Conservation (phyloP, 73 alveolate genomes). For the Symbiodinium natans region DNA sequence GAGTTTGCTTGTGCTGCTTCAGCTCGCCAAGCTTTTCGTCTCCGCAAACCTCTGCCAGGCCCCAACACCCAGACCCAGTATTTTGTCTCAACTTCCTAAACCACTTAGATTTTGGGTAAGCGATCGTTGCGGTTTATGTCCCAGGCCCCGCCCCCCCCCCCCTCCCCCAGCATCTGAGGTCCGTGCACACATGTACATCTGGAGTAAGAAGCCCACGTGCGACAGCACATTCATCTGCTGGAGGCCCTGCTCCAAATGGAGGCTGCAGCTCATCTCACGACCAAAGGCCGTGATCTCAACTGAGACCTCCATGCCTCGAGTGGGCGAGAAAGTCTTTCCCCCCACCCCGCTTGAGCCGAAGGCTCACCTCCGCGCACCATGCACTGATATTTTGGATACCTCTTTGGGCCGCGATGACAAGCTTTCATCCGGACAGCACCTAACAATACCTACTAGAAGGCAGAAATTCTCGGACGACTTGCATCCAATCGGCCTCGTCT, state of each 20-base stretch:
- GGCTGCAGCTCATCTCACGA: conserved; percentile 11
- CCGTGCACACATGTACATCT: conserved; percentile 54
- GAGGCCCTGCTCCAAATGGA: neutral
- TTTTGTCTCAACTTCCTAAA: no score
- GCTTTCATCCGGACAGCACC: no score
- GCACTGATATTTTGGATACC: neutral
- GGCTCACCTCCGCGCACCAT: neutral
- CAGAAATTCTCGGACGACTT: neutral
- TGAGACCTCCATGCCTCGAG: neutral
- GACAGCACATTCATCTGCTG: conserved; percentile 77
- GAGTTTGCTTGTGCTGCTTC: conserved; percentile 13
- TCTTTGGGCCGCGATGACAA: neutral
- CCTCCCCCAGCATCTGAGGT: no score
- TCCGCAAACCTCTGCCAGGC: neutral
- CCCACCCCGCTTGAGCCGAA: neutral
- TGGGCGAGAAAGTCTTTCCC: neutral
- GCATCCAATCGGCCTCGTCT: neutral
- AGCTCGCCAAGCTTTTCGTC: conserved; percentile 9
- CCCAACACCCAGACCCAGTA: no score
- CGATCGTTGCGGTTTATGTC: no score
- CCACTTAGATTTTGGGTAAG: no score
- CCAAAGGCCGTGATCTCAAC: conserved; percentile 29
- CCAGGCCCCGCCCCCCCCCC: no score
- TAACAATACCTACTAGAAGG: no score
- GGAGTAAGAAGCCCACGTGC: conserved; percentile 45